Base-by-base conservation (phyloP, 2,329 filamentous ascomycete species). In the Xylaria sp. region DNA sequence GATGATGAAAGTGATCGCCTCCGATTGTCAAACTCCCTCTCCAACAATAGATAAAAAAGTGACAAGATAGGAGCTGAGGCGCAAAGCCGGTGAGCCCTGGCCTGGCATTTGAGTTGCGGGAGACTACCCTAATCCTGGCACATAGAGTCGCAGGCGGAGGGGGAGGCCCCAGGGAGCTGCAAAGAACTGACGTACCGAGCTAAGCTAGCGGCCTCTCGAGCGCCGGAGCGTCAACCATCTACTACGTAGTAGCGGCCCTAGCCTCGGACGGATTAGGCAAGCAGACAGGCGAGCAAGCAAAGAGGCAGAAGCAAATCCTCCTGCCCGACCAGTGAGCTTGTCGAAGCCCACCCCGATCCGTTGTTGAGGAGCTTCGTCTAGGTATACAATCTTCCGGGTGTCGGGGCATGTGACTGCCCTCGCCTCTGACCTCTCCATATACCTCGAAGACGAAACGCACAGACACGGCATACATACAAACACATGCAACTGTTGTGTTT, bases 181-280 rank as follows among this genome's bases (percentile, higher is more conserved):
- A 54, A 22, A 19, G n/a, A 54, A 56, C 52, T 62, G 57, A 62
- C 59, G 59, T 62, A 34, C 29, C 29, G 11, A 34, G 29, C 9
- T 13, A 62, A 56, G 54, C 56, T 22, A 41, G 46, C 57, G 52
- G 59, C 47, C 56, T 59, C 44, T 52, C 44, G 51, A 47, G 29
- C 56, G 51, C 56, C 56, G 56, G 59, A 57, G 44, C n/a, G 59
- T 59, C 59, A 57, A 54, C n/a, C 53, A 58, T 56, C 50, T 42
- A n/a, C n/a, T n/a, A n/a, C n/a, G n/a, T n/a, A n/a, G n/a, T n/a
- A 60, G 46, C 41, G 47, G 45, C 41, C 48, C 57, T 60, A 39
- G 49, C 54, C 60, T 60, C 58, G 42, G 49, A 56, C 60, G 50
- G 51, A 62, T 54, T 53, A 48, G 60, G 60, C 43, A 62, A 62